Percentiles rank a stretch among this genome's conserved stretches.
phyloP scores from a whole-genome alignment of 2,329 filamentous ascomycete species.

The Mycogone perniciosa region DNA sequence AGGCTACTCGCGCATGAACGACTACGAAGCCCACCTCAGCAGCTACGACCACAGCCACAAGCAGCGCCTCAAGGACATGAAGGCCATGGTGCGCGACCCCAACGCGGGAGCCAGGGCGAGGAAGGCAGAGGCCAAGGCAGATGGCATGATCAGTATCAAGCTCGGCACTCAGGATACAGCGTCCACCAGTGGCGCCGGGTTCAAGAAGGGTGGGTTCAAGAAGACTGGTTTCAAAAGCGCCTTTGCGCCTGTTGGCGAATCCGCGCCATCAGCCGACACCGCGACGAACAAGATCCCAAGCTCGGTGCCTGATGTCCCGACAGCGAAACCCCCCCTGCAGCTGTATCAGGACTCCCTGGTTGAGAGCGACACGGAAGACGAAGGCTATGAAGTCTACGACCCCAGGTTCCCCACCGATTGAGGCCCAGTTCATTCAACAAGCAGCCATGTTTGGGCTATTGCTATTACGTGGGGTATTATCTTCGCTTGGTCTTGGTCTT shows the following conservation, averaged over 20 bases:
- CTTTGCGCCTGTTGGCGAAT: constrained; percentile 50
- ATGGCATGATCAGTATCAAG: constrained; percentile 63
- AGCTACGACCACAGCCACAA: constrained; percentile 96
- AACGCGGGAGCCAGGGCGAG: constrained; percentile 57
- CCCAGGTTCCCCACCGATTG: constrained; percentile 55
- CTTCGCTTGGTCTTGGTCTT: no score
- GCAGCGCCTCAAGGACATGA: constrained; percentile 83
- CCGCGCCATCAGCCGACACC: neutral
- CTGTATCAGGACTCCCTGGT: constrained; percentile 21
- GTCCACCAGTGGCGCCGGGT: constrained; percentile 36
- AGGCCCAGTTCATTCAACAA: constrained; percentile 20
- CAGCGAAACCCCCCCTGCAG: constrained; percentile 24
- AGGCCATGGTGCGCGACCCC: constrained; percentile 70
- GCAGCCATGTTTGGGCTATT: neutral
- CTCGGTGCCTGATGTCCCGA: constrained; percentile 29
- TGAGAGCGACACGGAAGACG: constrained; percentile 62
- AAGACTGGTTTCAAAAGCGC: constrained; percentile 79
- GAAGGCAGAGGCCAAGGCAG: constrained; percentile 64
- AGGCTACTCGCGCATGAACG: constrained; percentile 90
- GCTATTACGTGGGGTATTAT: no score
- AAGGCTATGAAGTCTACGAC: constrained; percentile 64
- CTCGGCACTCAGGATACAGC: constrained; percentile 33
- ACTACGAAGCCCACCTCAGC: constrained; percentile 89
- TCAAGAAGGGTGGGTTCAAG: constrained; percentile 68
- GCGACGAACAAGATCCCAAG: neutral